phyloP scores from a whole-genome alignment of 192 early-diverging fungal genomes.

The Backusella psychrophila region DNA sequence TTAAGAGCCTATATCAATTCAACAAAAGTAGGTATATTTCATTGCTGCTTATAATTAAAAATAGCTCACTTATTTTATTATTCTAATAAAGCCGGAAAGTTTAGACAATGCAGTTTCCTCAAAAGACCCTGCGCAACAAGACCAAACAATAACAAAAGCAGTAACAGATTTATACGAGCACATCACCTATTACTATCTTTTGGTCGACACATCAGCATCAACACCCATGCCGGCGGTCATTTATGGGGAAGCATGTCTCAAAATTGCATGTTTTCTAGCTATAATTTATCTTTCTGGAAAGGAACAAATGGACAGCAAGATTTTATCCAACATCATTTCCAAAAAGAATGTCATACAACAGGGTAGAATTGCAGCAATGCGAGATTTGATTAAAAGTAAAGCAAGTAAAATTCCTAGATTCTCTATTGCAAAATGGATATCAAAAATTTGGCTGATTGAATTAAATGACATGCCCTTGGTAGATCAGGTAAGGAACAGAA shows the following conservation, averaged over 20 bases:
- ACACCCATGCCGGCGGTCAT: conserved; percentile 50
- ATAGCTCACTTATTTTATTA: neutral
- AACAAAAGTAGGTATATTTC: conserved; percentile 45
- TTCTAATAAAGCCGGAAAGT: neutral
- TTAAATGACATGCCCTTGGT: conserved; percentile 48
- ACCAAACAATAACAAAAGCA: conserved; percentile 27
- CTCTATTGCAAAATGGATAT: conserved; percentile 60
- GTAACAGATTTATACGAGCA: conserved; percentile 63
- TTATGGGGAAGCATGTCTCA: conserved; percentile 60
- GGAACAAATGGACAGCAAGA: neutral
- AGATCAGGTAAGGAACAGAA: conserved; percentile 44
- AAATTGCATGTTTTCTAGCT: conserved; percentile 62
- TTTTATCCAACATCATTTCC: conserved; percentile 16
- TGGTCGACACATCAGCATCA: conserved; percentile 34
- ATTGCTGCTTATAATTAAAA: neutral
- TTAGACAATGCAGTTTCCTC: neutral
- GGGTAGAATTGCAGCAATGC: neutral
- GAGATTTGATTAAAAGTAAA: conserved; percentile 7
- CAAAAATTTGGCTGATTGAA: conserved; percentile 42
- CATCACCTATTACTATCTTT: conserved; percentile 60
- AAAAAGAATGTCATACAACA: conserved; percentile 16
- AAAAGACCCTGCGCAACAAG: neutral
- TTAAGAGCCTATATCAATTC: conserved; percentile 56
- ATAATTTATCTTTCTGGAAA: conserved; percentile 35
- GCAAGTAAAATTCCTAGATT: conserved; percentile 44